phyloP scores from a whole-genome alignment of 208 protist genomes.

The Leishmania arabica region DNA sequence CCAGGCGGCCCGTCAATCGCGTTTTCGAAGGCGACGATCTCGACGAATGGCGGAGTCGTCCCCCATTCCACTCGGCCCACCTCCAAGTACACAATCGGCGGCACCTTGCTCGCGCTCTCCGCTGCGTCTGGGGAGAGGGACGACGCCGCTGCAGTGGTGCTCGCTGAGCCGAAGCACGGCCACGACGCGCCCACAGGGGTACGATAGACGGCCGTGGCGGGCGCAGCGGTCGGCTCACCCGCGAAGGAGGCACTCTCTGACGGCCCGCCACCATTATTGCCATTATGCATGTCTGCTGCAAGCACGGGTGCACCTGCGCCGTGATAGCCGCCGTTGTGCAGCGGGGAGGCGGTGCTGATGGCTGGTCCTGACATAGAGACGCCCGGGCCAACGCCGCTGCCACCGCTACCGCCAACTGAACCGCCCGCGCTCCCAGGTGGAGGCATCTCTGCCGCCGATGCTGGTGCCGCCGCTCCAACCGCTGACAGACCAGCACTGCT shows the following conservation, averaged over 20 bases:
- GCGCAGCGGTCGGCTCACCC: neutral
- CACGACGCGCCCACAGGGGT: neutral
- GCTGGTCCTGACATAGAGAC: neutral
- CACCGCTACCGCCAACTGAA: neutral
- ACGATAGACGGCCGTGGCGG: neutral
- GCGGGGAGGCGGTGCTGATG: neutral
- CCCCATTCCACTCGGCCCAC: conserved; percentile 74
- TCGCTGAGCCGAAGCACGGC: neutral
- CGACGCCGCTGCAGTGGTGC: neutral
- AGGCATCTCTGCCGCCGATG: neutral
- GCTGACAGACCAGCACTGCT: neutral
- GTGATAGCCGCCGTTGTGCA: neutral
- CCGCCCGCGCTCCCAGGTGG: neutral
- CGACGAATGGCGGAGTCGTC: conserved; percentile 66
- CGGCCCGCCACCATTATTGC: neutral
- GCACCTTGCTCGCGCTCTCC: conserved; percentile 11
- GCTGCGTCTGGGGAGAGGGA: neutral
- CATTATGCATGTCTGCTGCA: neutral
- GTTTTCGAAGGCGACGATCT: conserved; percentile 68
- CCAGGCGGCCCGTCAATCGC: conserved; percentile 36
- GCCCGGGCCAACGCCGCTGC: neutral
- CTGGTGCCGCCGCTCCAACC: neutral
- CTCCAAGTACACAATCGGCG: conserved; percentile 51
- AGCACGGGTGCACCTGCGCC: neutral
- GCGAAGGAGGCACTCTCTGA: neutral